Evolutionary conservation across 345 rosid genomes (phyloP).

Genomic region (Jatropha curcas): DNA sequence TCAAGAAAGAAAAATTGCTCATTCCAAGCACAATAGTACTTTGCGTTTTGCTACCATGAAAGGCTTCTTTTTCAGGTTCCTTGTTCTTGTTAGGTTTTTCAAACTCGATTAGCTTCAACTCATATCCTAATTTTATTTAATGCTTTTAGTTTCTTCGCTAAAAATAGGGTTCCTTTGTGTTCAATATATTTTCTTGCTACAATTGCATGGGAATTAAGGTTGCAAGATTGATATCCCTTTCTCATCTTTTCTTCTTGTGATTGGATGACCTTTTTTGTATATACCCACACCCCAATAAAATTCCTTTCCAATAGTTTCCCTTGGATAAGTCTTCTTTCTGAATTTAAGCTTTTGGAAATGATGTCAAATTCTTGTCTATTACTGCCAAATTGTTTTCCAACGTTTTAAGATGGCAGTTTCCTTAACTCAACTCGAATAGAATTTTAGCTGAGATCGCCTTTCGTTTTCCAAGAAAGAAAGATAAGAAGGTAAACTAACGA

Average conservation of each 20-base stretch:
- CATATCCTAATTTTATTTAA: too few species aligned
- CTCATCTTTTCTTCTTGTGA: neutral
- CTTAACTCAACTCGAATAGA: neutral
- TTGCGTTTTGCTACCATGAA: too few species aligned
- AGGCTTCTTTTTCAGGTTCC: too few species aligned
- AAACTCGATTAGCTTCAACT: too few species aligned
- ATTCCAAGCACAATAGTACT: too few species aligned
- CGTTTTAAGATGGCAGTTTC: neutral
- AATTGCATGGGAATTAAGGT: too few species aligned
- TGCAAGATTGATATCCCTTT: neutral
- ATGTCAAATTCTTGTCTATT: neutral
- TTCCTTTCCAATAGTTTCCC: neutral
- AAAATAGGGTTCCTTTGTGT: too few species aligned
- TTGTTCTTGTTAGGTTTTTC: too few species aligned
- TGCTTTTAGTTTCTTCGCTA: too few species aligned
- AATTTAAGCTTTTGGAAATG: slow-evolving; percentile 1
- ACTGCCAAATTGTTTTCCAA: neutral
- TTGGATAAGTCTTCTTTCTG: neutral
- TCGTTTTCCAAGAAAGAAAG: neutral
- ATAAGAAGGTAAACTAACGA: neutral
- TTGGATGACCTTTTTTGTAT: neutral
- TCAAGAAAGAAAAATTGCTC: too few species aligned
- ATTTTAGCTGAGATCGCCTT: neutral
- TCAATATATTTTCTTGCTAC: too few species aligned
- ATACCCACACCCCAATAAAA: neutral